Evolutionary conservation across 2,329 filamentous ascomycete species (phyloP).

Genomic region (Septoria linicola): DNA sequence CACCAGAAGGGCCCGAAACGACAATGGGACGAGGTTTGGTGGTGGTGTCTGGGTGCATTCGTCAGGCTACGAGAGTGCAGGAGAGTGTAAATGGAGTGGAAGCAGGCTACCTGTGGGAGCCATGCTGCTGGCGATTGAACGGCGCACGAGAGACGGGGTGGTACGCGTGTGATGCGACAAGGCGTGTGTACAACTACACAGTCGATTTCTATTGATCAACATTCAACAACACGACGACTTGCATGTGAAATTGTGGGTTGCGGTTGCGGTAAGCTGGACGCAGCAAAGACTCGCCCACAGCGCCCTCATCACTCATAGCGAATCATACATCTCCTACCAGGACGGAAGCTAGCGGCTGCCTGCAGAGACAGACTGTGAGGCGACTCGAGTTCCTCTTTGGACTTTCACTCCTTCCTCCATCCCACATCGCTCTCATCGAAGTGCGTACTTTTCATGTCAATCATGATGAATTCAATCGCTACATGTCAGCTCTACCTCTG

Average conservation of each 20-base stretch:
- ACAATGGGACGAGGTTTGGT: conserved; percentile 61
- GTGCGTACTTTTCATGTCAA: too few species aligned
- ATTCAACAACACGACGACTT: not conserved
- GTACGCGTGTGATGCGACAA: not conserved
- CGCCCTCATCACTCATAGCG: too few species aligned
- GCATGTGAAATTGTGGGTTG: conserved; percentile 1
- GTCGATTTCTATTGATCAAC: not conserved
- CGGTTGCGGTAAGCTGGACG: too few species aligned
- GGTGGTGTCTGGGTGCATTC: conserved; percentile 11
- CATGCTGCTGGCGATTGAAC: conserved; percentile 20
- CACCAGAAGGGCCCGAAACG: conserved; percentile 75
- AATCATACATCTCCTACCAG: too few species aligned
- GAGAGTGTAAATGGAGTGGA: not conserved
- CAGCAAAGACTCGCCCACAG: too few species aligned
- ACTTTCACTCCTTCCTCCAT: too few species aligned
- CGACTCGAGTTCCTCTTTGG: too few species aligned
- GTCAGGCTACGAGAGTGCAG: not conserved
- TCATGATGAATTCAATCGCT: too few species aligned
- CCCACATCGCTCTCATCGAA: too few species aligned
- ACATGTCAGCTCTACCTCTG: too few species aligned
- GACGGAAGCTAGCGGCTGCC: too few species aligned
- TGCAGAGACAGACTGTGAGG: too few species aligned
- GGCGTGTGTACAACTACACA: not conserved
- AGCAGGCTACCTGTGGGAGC: conserved; percentile 20
- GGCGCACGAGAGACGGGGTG: conserved; percentile 1